phyloP scores from a whole-genome alignment of 495 filamentous ascomycete genomes.

The Daldinia concentrica region DNA sequence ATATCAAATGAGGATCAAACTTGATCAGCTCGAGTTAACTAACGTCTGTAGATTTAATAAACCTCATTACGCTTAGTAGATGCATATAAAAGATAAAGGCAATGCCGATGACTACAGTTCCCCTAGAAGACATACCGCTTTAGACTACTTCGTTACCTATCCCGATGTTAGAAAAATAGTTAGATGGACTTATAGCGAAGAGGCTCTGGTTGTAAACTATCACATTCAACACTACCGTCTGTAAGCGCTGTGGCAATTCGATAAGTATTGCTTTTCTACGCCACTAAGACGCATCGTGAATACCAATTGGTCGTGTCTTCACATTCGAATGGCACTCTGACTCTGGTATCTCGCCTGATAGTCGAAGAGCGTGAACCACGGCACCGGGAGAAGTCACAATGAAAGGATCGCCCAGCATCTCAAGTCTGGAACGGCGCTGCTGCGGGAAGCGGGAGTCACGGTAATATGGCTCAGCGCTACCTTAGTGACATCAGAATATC shows the following conservation, averaged over 20 bases:
- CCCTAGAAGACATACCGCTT: neutral
- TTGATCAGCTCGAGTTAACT: neutral
- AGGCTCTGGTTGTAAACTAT: neutral
- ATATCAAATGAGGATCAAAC: neutral
- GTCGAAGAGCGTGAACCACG: constrained; percentile 20
- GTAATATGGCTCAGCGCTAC: constrained; percentile 19
- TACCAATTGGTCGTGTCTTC: constrained; percentile 24
- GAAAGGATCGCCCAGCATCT: constrained; percentile 6
- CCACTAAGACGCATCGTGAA: constrained; percentile 14
- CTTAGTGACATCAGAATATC: constrained; percentile 26
- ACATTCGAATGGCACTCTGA: constrained; percentile 28
- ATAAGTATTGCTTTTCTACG: constrained; percentile 15
- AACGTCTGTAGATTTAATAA: neutral
- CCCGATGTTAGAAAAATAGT: neutral
- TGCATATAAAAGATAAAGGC: neutral
- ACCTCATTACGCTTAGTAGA: neutral
- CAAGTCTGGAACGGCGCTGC: constrained; percentile 14
- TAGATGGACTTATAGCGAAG: neutral
- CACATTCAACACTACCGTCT: constrained; percentile 6
- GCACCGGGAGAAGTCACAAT: constrained; percentile 23
- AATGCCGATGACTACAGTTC: neutral
- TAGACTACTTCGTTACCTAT: neutral
- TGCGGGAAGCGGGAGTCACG: constrained; percentile 13
- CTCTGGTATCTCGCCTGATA: constrained; percentile 28
- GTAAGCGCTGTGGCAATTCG: constrained; percentile 24